Conservation (phyloP, 108 stramenopile species). For the Skeletonema marinoi region DNA sequence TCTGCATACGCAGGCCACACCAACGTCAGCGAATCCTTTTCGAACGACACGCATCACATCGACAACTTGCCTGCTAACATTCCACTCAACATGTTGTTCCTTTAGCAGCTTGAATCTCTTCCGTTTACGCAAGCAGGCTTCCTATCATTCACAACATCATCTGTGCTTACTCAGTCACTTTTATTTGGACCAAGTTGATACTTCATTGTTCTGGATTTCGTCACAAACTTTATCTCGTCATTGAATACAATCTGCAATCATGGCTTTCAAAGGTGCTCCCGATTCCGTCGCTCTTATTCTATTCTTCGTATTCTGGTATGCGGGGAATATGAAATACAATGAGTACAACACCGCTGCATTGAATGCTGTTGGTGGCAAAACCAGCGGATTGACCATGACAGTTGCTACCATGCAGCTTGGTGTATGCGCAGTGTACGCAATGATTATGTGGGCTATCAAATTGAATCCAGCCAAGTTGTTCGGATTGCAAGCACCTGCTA, state of each 20-base stretch:
- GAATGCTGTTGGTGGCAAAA: constrained; percentile 56
- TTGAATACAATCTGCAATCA: neutral
- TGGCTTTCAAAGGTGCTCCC: constrained; percentile 52
- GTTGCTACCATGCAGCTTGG: constrained; percentile 61
- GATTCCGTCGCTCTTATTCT: constrained; percentile 42
- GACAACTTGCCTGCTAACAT: neutral
- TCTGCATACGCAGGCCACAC: neutral
- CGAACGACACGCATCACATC: neutral
- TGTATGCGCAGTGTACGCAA: constrained; percentile 53
- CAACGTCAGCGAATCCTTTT: neutral
- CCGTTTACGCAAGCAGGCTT: neutral
- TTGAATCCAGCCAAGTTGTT: constrained; percentile 51
- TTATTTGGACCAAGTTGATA: neutral
- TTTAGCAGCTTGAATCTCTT: neutral
- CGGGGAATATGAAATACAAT: constrained; percentile 68
- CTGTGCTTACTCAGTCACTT: neutral
- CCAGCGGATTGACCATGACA: constrained; percentile 57
- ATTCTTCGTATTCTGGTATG: constrained; percentile 59
- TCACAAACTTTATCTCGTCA: neutral
- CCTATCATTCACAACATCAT: neutral
- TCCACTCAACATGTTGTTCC: neutral
- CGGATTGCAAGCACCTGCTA: constrained; percentile 45
- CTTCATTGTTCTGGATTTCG: neutral
- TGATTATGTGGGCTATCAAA: constrained; percentile 50
- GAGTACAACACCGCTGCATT: constrained; percentile 62